A percentile compares a stretch with the other conserved stretches of the same genome.
Evolutionary conservation across 2,329 filamentous ascomycete species (phyloP).

Genomic region (Helminthosporium solani): DNA sequence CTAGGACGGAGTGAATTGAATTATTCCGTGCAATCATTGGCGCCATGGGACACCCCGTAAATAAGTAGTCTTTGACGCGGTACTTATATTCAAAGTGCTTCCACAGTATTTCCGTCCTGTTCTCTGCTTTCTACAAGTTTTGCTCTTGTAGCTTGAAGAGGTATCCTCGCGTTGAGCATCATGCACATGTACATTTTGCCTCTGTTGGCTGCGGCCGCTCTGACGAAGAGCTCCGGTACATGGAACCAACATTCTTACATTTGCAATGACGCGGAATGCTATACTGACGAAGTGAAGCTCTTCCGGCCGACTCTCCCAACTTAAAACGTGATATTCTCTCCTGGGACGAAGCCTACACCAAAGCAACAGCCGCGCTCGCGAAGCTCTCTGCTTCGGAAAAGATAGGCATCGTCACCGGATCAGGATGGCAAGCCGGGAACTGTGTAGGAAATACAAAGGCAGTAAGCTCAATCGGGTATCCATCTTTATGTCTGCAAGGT

Average conservation of each 20-base stretch:
- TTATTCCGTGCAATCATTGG: conserved; percentile 14
- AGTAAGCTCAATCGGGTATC: conserved; percentile 37
- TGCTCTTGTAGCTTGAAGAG: no score
- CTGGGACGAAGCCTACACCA: conserved; percentile 44
- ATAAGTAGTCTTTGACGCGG: conserved; percentile 5
- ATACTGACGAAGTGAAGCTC: conserved; percentile 17
- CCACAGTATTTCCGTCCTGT: no score
- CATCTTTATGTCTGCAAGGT: conserved; percentile 44
- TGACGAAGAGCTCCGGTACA: conserved; percentile 27
- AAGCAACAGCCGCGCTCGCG: conserved; percentile 43
- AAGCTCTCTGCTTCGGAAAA: conserved; percentile 45
- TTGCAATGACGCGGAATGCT: no score
- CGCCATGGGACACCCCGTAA: conserved; percentile 10
- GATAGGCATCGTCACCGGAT: conserved; percentile 41
- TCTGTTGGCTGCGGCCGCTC: conserved; percentile 23
- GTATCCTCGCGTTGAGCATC: conserved; percentile 11
- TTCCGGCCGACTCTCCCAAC: conserved; percentile 17
- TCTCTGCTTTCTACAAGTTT: no score
- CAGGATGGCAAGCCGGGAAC: conserved; percentile 35
- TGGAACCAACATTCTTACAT: no score
- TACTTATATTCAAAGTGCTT: conserved; percentile 22
- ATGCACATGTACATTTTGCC: conserved; percentile 30
- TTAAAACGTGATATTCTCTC: conserved; percentile 28
- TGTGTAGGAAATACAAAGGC: conserved; percentile 42
- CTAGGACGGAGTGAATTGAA: conserved; percentile 20